A percentile compares a stretch with the other conserved stretches of the same genome.
Conservation (phyloP, 331 rosid species). For the Malus hybrid region DNA sequence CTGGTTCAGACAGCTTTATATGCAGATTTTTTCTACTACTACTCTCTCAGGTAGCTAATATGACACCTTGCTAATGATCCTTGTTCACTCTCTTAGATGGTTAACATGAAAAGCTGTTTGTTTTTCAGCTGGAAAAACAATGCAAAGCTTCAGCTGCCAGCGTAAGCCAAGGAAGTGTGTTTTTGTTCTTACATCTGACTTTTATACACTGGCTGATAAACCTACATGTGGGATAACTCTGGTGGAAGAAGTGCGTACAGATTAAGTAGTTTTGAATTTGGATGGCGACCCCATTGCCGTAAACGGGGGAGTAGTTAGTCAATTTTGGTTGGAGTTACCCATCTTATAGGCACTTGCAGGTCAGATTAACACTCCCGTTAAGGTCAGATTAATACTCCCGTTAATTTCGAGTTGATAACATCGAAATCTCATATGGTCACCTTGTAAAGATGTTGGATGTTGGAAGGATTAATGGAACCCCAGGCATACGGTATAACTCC, state of each 20-base stretch:
- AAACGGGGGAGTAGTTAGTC: slow-evolving; percentile 11
- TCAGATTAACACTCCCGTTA: too few relatives aligned
- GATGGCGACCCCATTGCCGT: slow-evolving; percentile 10
- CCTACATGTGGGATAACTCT: slow-evolving; percentile 9
- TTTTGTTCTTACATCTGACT: slow-evolving; percentile 10
- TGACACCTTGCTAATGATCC: background rate
- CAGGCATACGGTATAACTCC: background rate
- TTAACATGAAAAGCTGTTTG: background rate
- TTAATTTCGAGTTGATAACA: too few relatives aligned
- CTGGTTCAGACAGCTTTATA: slow-evolving; percentile 90
- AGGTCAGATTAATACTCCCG: too few relatives aligned
- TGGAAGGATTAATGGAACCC: too few relatives aligned
- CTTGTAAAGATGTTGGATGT: too few relatives aligned
- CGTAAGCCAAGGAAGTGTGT: slow-evolving; percentile 33
- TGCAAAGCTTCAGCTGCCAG: slow-evolving; percentile 78
- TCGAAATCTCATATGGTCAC: too few relatives aligned
- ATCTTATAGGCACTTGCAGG: slow-evolving; percentile 25
- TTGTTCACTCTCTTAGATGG: background rate
- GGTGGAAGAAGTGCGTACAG: slow-evolving; percentile 2
- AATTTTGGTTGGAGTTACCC: slow-evolving; percentile 22
- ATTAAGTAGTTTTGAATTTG: slow-evolving; percentile 2
- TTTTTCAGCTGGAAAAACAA: slow-evolving; percentile 93
- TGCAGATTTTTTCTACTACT: slow-evolving; percentile 97
- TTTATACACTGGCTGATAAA: slow-evolving; percentile 18
- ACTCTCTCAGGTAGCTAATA: slow-evolving; percentile 60